Evolutionary conservation across 164 flowering plant genomes (phyloP).

Genomic region (Liquidambar formosana): DNA sequence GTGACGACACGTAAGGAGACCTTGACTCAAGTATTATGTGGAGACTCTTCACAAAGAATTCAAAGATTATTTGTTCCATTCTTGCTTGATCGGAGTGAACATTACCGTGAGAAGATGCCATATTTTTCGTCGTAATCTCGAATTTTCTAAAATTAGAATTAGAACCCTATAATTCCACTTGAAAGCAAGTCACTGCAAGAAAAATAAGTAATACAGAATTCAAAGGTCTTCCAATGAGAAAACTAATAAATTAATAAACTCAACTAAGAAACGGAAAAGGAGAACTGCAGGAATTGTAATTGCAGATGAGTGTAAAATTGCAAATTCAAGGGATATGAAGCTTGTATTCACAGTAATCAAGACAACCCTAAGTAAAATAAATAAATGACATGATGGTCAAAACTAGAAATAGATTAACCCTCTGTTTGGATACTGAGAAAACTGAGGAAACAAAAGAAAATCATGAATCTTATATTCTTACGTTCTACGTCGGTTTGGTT

Average conservation of each 20-base stretch:
- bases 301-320: not conserved
- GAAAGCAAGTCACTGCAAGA: conserved; percentile 4
- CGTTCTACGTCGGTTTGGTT: not conserved
- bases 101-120: conserved; percentile 46
- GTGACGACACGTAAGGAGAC: conserved; percentile 62
- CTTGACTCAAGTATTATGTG: conserved; percentile 85
- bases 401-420: not conserved
- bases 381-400: not conserved
- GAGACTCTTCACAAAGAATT: conserved; percentile 74
- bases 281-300: not conserved
- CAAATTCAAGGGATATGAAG: not conserved
- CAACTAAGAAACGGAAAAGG: not conserved
- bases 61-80: conserved; percentile 80
- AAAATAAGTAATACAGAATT: not conserved
- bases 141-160: not conserved
- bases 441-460: not conserved
- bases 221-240: not conserved
- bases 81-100: conserved; percentile 63
- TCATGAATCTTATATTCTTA: not conserved
- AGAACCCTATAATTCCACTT: conserved; percentile 1
- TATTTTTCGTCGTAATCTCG: conserved; percentile 1
- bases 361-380: not conserved
- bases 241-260: not conserved
- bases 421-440: not conserved
- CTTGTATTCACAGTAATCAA: conserved; percentile 1